Evolutionary conservation across 2,329 filamentous ascomycete genomes (phyloP).

Genomic region (Arthrobotrys conoides): DNA sequence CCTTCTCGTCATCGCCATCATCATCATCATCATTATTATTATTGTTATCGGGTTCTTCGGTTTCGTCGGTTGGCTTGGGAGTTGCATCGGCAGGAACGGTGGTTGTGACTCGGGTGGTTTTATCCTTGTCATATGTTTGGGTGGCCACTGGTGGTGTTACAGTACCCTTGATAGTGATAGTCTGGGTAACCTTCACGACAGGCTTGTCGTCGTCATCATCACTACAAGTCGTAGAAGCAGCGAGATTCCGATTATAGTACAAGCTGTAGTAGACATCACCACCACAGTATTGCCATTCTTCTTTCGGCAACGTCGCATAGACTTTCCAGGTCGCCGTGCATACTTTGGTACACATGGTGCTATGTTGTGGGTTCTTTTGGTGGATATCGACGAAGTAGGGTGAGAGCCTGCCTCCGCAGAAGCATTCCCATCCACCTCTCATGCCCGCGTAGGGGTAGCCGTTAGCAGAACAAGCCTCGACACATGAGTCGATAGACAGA

Average conservation of each 20-base stretch:
- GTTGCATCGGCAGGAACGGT: no score
- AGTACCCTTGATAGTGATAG: no score
- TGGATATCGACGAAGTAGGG: constrained; percentile 2
- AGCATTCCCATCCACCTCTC: constrained; percentile 28
- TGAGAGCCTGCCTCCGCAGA: constrained; percentile 31
- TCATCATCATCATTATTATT: no score
- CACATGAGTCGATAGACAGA: constrained; percentile 27
- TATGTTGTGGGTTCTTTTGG: neutral
- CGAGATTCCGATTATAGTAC: constrained; percentile 20
- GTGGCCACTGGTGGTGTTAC: neutral
- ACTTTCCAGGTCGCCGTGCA: constrained; percentile 22
- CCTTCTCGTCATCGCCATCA: no score
- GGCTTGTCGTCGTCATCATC: neutral
- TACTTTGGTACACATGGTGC: neutral
- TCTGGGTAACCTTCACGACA: no score
- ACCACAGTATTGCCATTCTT: constrained; percentile 32
- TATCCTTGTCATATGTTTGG: no score
- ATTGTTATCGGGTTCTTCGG: no score
- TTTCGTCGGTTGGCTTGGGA: no score
- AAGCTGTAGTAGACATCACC: constrained; percentile 11
- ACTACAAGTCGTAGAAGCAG: neutral
- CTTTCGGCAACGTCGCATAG: neutral
- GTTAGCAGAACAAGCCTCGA: constrained; percentile 11
- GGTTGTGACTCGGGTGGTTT: no score
- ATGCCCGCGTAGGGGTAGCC: constrained; percentile 37